Percentiles rank a stretch among this genome's conserved stretches.
Conservation (phyloP, 495 filamentous ascomycete genomes). For the Daldinia concentrica region DNA sequence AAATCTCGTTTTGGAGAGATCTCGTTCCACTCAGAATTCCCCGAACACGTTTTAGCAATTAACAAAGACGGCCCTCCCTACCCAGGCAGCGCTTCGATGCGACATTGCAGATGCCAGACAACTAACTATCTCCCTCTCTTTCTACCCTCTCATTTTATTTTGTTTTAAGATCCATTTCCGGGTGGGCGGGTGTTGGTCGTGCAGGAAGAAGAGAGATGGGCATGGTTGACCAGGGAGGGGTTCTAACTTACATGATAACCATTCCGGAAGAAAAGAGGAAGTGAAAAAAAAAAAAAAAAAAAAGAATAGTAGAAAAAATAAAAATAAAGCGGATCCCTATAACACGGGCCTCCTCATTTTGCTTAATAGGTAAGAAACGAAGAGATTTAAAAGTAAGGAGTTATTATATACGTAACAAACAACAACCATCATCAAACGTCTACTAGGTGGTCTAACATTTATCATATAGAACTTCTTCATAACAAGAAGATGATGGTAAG, state of each 20-base stretch:
- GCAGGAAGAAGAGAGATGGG: constrained; percentile 17
- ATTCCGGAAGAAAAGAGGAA: constrained; percentile 17
- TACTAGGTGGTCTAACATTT: constrained; percentile 18
- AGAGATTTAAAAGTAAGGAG: constrained; percentile 4
- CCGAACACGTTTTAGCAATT: constrained; percentile 47
- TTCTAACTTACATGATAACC: constrained; percentile 13
- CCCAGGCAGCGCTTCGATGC: constrained; percentile 31
- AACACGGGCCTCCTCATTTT: constrained; percentile 18
- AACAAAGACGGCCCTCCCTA: constrained; percentile 42
- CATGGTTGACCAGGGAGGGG: constrained; percentile 14
- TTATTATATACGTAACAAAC: constrained; percentile 29
- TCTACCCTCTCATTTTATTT: background rate
- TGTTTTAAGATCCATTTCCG: constrained; percentile 16
- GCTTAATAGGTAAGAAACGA: constrained; percentile 13
- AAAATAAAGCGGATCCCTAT: constrained; percentile 6
- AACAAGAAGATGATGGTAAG: background rate
- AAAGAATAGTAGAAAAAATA: no score
- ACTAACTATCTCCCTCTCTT: constrained; percentile 6
- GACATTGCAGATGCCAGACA: constrained; percentile 30
- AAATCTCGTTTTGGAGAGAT: constrained; percentile 46
- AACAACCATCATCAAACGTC: constrained; percentile 12
- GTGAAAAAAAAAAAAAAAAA: constrained; percentile 12
- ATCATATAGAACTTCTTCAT: background rate
- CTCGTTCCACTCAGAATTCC: constrained; percentile 45
- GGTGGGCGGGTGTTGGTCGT: constrained; percentile 17